Percentiles rank a stretch among this genome's conserved stretches.
Conservation (phyloP, 2,329 filamentous ascomycete species). For the Venturiaceae sp. region DNA sequence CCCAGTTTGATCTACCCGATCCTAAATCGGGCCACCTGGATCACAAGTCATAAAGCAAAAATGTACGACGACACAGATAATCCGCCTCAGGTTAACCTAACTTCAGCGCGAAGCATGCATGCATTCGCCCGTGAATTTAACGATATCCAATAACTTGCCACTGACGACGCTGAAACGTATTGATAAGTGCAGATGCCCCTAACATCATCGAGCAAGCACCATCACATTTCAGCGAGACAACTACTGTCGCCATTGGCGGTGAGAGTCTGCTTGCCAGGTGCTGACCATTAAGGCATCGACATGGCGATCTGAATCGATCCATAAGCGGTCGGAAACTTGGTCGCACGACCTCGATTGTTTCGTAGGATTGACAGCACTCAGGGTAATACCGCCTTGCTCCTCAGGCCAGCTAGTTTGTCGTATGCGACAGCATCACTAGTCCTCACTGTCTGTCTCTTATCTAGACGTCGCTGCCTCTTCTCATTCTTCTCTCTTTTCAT, state of each 20-base stretch:
- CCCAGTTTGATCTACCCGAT: neutral
- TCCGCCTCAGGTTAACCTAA: neutral
- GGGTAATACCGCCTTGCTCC: neutral
- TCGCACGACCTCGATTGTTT: no score
- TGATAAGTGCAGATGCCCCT: no score
- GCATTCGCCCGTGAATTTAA: neutral
- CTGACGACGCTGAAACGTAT: neutral
- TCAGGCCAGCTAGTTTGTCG: neutral
- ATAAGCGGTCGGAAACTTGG: neutral
- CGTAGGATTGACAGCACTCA: no score
- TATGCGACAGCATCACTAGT: no score
- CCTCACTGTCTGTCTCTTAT: no score
- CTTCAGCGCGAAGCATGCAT: neutral
- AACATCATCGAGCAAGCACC: no score
- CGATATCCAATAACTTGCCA: neutral
- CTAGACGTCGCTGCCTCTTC: neutral
- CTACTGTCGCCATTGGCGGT: no score
- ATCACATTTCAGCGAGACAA: no score
- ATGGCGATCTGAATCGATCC: neutral
- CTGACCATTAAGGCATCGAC: neutral
- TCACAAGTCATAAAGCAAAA: neutral
- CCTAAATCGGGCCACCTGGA: neutral
- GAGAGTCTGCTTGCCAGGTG: neutral
- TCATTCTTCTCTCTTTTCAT: neutral
- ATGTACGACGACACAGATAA: neutral